Base-by-base conservation (phyloP, 2,329 filamentous ascomycete species). In the Pseudogymnoascus sp. region DNA sequence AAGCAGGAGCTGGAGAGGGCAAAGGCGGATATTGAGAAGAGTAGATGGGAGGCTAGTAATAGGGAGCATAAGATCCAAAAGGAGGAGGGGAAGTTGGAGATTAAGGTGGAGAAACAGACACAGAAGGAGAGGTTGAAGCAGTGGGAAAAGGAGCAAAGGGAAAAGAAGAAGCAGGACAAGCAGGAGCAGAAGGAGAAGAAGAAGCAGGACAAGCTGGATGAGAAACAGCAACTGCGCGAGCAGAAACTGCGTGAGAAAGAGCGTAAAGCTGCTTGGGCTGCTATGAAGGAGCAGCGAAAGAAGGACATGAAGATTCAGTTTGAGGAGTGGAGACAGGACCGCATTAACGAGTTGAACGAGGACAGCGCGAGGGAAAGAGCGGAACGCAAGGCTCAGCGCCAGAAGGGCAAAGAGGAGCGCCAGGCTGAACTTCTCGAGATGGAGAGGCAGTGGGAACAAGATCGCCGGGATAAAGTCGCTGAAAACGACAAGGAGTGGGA, bases 361-460 rank as follows among this genome's bases (percentile, higher is more conserved):
- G 28, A 33, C 5, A 28, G 50, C 1, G 50, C 6, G 1, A 57
- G 11, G 1, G 10, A 57, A 28, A 57, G 50, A 19, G 50, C 26
- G 3, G 50, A 57, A 17, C 50, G 50, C n/a, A 57, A 33, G 28
- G 50, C 50, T 57, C 50, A 33, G 28, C 50, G 50, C 6, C 50
- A 57, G 28, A 57, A 4, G 28, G 50, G 4, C 4, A 57, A 17
- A 15, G 50, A 57, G 11, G 26, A 33, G 3, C 50, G 50, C 2
- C 26, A 57, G 50, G 50, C n/a, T 2, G 50, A 57, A 28, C 17
- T 57, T 10, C n/a, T 57, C 50, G 28, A 57, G n/a, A 57, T 57
- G 50, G 50, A 57, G 50, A 57, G 11, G 50, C 50, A 57, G 50
- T 57, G 50, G 50, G 50, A 57, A 33, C 50, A 57, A 57, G 6